Conservation (phyloP, 805 yeast species). For the Vanderwaltozyma polyspora region DNA sequence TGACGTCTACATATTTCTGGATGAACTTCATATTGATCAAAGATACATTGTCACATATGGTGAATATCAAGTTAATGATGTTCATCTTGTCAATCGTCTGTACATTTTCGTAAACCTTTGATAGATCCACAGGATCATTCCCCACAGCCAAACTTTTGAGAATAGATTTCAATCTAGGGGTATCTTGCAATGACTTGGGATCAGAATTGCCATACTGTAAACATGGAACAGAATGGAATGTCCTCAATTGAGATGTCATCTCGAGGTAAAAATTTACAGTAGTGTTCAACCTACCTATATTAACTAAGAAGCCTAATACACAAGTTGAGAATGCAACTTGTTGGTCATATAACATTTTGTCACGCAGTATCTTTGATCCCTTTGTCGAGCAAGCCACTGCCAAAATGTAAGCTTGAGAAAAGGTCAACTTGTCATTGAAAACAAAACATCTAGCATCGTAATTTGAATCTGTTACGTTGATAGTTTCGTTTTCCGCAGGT, state of each 20-base stretch:
- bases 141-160: conserved; percentile 39
- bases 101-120: conserved; percentile 65
- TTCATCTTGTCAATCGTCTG: conserved; percentile 38
- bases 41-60: conserved; percentile 54
- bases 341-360: conserved; percentile 53
- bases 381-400: conserved; percentile 75
- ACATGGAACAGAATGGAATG: conserved; percentile 88
- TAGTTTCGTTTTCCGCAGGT: conserved; percentile 24
- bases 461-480: conserved; percentile 23
- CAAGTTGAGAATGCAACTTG: conserved; percentile 60
- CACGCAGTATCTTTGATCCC: conserved; percentile 73
- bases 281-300: conserved; percentile 88
- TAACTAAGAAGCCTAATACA: conserved; percentile 75
- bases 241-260: conserved; percentile 86
- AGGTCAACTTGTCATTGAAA: conserved; percentile 45
- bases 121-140: conserved; percentile 25
- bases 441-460: conserved; percentile 30
- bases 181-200: conserved; percentile 81
- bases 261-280: conserved; percentile 90
- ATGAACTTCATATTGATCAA: conserved; percentile 32
- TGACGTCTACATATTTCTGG: conserved; percentile 25
- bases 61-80: conserved; percentile 65
- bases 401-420: conserved; percentile 72
- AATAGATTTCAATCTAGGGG: conserved; percentile 85
- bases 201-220: conserved; percentile 42